These are phyloP conservation scores for Fonsecaea monophora DNA, from an alignment of 2,329 filamentous ascomycete species.

Conservation along the genomic window DNA sequence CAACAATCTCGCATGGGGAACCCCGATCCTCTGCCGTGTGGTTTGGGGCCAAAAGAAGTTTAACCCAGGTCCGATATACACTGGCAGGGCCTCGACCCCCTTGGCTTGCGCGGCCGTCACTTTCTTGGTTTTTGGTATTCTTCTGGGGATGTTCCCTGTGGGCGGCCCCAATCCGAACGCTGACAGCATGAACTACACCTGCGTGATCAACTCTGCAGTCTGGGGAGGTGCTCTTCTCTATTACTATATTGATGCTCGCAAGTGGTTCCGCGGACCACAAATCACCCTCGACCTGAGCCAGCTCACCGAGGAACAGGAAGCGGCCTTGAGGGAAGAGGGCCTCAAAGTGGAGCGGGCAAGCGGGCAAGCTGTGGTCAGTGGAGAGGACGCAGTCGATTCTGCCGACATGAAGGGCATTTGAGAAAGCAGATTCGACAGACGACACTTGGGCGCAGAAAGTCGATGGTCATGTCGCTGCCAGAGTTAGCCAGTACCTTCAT, in stretches of 20 bases:
- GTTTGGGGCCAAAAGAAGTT: slow-evolving; percentile 66
- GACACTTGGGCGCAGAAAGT: background rate
- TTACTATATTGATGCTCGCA: slow-evolving; percentile 63
- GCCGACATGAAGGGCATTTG: background rate
- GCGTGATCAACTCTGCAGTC: slow-evolving; percentile 66
- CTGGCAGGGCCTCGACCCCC: slow-evolving; percentile 59
- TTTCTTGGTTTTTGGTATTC: slow-evolving; percentile 63
- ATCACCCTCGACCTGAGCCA: slow-evolving; percentile 56
- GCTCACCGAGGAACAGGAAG: slow-evolving; percentile 43
- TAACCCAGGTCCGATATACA: slow-evolving; percentile 65
- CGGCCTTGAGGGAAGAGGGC: slow-evolving; percentile 38
- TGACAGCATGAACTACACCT: slow-evolving; percentile 67
- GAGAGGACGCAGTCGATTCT: background rate
- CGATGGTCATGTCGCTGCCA: background rate
- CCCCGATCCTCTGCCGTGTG: slow-evolving; percentile 64
- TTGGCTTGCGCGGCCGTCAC: slow-evolving; percentile 62
- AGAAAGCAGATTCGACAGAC: background rate
- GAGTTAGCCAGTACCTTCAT: background rate
- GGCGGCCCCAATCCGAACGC: slow-evolving; percentile 61
- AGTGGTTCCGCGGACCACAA: slow-evolving; percentile 67
- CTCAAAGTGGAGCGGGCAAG: slow-evolving; percentile 22
- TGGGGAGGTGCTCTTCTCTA: slow-evolving; percentile 65
- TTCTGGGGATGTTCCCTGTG: slow-evolving; percentile 65
- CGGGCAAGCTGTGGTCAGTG: slow-evolving; percentile 24
- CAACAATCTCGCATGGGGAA: slow-evolving; percentile 67